Base-by-base conservation (phyloP, 2,329 filamentous ascomycete species). In the Ophiostoma tasmaniense region DNA sequence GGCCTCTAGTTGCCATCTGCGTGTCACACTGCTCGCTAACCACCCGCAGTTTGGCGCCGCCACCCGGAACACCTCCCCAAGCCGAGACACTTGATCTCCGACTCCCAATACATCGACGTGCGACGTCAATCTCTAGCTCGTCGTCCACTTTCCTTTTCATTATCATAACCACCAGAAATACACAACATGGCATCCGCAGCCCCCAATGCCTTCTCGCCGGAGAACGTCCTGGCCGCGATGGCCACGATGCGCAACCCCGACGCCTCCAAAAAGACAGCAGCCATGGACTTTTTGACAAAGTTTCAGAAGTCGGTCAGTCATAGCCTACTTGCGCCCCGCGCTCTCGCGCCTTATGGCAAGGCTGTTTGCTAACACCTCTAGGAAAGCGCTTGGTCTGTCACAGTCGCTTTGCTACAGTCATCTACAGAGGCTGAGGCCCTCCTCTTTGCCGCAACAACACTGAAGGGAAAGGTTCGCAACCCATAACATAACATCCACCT, bases 301-400 rank as follows among this genome's bases (percentile, higher is more conserved):
- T 99, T 98, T 80, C 95, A 99, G 85, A 99, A 99, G 87, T 98
- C 95, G 79, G 94, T 97, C 80, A 74, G 90, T 86, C 33, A 39
- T n/a, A 30, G 8, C 61, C 20, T 33, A 8, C 59, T 66, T 42
- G n/a, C 35, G 13, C 25, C 17, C 17, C 20, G 17, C 13, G 20
- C 20, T 64, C 20, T 17, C 62, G 33, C 69, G 68, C n/a, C 55
- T 4, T 28, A 17, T 17, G 42, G 42, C 17, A 17, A 45, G 42
- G 42, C 42, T 20, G 30, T 2, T 61, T 25, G 30, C 61, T 64
- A 64, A 64, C 33, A 64, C 33, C 20, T 73, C 68, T 77, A 97
- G 92, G 85, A 91, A 76, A 91, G 92, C 78, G 95, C 95, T 74
- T 99, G 95, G 95, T 89, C 89, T 62, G 89, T 90, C 64, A 93